Conservation (phyloP, 2,329 filamentous ascomycete genomes). For the Colletotrichum endophyticum region DNA sequence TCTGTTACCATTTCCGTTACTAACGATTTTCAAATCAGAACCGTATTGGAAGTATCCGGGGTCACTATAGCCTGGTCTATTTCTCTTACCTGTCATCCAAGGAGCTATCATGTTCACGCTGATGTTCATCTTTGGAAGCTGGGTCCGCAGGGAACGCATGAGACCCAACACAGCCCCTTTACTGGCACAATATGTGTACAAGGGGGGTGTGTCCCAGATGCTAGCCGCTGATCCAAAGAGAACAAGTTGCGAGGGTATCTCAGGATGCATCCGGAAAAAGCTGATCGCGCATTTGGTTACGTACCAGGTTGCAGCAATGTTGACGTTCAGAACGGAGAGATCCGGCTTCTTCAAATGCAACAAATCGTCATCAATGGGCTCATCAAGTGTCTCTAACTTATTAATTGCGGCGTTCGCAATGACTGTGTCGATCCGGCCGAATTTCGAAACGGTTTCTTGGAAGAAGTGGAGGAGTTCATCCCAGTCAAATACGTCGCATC, state of each 20-base stretch:
- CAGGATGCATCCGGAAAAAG: not conserved
- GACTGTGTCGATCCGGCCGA: not conserved
- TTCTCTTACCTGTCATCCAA: not conserved
- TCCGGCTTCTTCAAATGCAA: not conserved
- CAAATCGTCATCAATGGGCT: not conserved
- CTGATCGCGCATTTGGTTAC: not conserved
- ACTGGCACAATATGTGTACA: not conserved
- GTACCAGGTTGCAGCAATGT: not conserved
- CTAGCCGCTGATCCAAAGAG: not conserved
- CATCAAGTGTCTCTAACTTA: not conserved
- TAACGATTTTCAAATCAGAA: not conserved
- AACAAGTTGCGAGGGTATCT: not conserved
- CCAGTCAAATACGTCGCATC: not conserved
- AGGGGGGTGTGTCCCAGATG: not conserved
- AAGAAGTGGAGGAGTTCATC: not conserved
- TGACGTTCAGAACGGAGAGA: not conserved
- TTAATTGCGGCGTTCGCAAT: not conserved
- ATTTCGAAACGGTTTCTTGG: not conserved
- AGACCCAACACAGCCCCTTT: not conserved
- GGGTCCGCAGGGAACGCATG: not conserved
- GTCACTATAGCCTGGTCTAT: not conserved
- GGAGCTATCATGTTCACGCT: not conserved
- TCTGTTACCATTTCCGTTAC: not conserved
- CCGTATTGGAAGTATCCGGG: not conserved
- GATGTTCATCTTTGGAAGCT: not conserved